Evolutionary conservation across 441 rosid species (phyloP).

Genomic region (Flueggea neowawraea): DNA sequence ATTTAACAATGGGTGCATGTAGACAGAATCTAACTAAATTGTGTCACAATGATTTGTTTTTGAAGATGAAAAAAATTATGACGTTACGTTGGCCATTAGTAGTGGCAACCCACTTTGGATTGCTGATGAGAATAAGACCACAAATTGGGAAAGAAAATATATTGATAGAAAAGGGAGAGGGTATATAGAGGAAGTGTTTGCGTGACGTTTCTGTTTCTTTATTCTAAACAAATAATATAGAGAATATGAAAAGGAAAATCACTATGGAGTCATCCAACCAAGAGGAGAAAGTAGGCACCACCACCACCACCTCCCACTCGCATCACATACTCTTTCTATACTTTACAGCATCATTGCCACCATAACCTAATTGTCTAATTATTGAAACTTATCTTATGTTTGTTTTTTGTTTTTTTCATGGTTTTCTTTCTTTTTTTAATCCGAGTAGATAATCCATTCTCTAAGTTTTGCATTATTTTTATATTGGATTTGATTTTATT

Average conservation of each 20-base stretch:
- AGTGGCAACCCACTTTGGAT: constrained; percentile 64
- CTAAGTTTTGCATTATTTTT: background rate
- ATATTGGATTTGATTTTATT: background rate
- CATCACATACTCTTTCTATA: constrained; percentile 3
- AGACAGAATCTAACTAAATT: background rate
- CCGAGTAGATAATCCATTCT: constrained; percentile 39
- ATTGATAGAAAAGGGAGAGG: background rate
- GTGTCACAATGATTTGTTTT: background rate
- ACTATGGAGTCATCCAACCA: constrained; percentile 34
- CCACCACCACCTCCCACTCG: constrained; percentile 4
- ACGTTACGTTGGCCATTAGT: constrained; percentile 43
- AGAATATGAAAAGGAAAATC: constrained; percentile 32
- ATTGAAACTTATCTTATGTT: constrained; percentile 29
- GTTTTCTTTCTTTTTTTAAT: constrained; percentile 11
- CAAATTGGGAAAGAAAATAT: constrained; percentile 13
- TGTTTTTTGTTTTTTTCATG: background rate
- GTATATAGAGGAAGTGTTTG: constrained; percentile 23
- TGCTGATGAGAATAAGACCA: constrained; percentile 28
- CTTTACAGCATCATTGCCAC: constrained; percentile 27
- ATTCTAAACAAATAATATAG: background rate
- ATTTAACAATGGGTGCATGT: too few species aligned
- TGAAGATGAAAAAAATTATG: constrained; percentile 6
- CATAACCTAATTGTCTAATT: constrained; percentile 6
- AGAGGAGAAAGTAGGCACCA: constrained; percentile 15
- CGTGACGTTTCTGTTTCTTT: constrained; percentile 41